Conservation (phyloP, 441 rosid genomes). For the Aleurites moluccanus region DNA sequence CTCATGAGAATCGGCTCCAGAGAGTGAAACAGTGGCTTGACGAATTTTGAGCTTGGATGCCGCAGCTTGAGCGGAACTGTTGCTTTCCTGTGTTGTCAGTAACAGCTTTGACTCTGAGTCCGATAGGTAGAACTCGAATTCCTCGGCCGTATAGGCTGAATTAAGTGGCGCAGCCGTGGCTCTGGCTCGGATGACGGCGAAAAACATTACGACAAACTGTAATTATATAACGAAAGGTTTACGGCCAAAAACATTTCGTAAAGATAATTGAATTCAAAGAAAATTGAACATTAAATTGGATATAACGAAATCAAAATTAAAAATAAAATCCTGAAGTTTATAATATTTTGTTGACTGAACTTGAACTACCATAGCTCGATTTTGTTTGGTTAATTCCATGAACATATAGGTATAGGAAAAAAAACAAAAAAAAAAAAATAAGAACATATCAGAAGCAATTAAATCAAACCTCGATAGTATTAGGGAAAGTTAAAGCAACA, state of each 20-base stretch:
- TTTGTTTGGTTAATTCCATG: too few relatives aligned
- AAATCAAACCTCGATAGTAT: conserved; percentile 61
- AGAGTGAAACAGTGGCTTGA: conserved; percentile 49
- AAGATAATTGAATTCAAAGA: not conserved
- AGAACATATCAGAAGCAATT: not conserved
- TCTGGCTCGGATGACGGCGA: conserved; percentile 75
- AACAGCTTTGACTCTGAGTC: conserved; percentile 83
- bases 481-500: conserved; percentile 80
- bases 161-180: conserved; percentile 87
- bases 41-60: conserved; percentile 70
- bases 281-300: not conserved
- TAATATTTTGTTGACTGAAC: too few relatives aligned
- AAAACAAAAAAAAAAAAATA: not conserved
- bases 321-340: too few relatives aligned
- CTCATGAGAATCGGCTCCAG: conserved; percentile 31
- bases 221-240: too few relatives aligned
- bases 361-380: too few relatives aligned
- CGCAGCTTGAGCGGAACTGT: conserved; percentile 59
- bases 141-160: conserved; percentile 78
- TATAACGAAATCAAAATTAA: not conserved
- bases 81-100: conserved; percentile 53
- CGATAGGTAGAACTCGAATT: conserved; percentile 81
- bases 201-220: conserved; percentile 72
- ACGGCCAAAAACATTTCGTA: too few relatives aligned
- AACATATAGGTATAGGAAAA: too few relatives aligned